These are phyloP conservation scores for Gymnopilus dilepis DNA, from an alignment of 768 basidiomycete genomes.

Conservation along the genomic window DNA sequence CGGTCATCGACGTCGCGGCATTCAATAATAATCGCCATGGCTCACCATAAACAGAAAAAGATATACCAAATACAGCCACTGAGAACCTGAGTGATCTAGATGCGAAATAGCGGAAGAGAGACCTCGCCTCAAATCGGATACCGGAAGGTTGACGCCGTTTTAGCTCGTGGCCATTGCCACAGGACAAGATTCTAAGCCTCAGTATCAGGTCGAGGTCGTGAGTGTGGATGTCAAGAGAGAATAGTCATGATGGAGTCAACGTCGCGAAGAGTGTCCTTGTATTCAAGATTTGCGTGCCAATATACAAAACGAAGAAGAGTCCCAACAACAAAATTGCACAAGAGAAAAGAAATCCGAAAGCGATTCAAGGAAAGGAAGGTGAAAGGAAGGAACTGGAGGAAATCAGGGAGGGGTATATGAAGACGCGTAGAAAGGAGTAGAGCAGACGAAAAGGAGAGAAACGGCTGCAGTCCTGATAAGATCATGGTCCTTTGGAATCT, in stretches of 20 bases:
- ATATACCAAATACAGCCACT: not conserved
- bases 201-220: too few relatives aligned
- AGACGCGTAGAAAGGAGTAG: not conserved
- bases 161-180: too few relatives aligned
- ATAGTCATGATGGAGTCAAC: too few relatives aligned
- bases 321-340: slow-evolving; percentile 4
- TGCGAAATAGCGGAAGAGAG: not conserved
- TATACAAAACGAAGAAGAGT: slow-evolving; percentile 4
- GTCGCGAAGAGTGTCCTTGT: not conserved
- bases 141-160: not conserved
- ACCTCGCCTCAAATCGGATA: not conserved
- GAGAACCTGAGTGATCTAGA: too few relatives aligned
- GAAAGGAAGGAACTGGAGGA: not conserved
- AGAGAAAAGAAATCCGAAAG: not conserved
- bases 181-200: too few relatives aligned
- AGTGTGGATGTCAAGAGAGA: too few relatives aligned
- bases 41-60: not conserved
- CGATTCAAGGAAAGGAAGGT: not conserved
- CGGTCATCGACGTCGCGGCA: not conserved
- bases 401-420: not conserved
- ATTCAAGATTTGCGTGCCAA: slow-evolving; percentile 5
- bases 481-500: not conserved
- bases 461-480: not conserved
- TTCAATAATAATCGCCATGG: not conserved
- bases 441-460: not conserved